Conservation (phyloP, 1,284 basidiomycete species). For the Ustilago loliicola region DNA sequence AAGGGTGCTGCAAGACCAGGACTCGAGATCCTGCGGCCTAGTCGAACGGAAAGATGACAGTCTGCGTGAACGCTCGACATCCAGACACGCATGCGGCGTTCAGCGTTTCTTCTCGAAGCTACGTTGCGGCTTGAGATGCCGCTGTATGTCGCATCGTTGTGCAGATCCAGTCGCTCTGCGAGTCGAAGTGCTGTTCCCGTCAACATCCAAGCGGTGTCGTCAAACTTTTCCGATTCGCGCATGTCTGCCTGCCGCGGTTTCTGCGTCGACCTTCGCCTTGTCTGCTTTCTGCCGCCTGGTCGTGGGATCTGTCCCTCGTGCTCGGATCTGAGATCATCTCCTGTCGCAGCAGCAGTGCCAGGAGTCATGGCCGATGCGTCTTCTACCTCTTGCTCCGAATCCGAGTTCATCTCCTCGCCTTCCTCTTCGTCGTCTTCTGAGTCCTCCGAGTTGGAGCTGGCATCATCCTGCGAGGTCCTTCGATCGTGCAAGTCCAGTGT, state of each 20-base stretch:
- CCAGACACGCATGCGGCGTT: slow-evolving; percentile 57
- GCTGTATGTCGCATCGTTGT: slow-evolving; percentile 52
- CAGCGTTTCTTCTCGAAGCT: slow-evolving; percentile 45
- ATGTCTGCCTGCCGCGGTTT: slow-evolving; percentile 40
- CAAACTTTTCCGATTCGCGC: slow-evolving; percentile 56
- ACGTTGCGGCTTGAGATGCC: slow-evolving; percentile 48
- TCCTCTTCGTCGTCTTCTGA: slow-evolving; percentile 29
- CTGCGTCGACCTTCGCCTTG: slow-evolving; percentile 11
- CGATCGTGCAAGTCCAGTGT: slow-evolving; percentile 55
- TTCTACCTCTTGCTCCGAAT: slow-evolving; percentile 19
- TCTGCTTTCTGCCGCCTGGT: slow-evolving; percentile 5
- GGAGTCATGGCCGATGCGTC: slow-evolving; percentile 25
- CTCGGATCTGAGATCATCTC: slow-evolving; percentile 32
- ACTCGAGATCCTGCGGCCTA: slow-evolving; percentile 55
- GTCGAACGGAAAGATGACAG: slow-evolving; percentile 55
- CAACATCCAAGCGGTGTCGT: slow-evolving; percentile 59
- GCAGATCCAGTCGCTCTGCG: slow-evolving; percentile 56
- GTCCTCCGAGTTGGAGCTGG: slow-evolving; percentile 44
- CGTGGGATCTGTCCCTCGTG: slow-evolving; percentile 44
- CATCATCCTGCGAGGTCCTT: slow-evolving; percentile 38
- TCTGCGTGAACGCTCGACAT: slow-evolving; percentile 59
- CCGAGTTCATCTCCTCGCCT: slow-evolving; percentile 17
- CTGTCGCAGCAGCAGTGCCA: slow-evolving; percentile 20
- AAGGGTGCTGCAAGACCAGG: slow-evolving; percentile 52
- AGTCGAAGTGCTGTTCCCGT: slow-evolving; percentile 53